Evolutionary conservation across 805 yeast genomes (phyloP), one percentile per base, ranked within the genome.

Genomic region (Wickerhamiella shivajii): DNA sequence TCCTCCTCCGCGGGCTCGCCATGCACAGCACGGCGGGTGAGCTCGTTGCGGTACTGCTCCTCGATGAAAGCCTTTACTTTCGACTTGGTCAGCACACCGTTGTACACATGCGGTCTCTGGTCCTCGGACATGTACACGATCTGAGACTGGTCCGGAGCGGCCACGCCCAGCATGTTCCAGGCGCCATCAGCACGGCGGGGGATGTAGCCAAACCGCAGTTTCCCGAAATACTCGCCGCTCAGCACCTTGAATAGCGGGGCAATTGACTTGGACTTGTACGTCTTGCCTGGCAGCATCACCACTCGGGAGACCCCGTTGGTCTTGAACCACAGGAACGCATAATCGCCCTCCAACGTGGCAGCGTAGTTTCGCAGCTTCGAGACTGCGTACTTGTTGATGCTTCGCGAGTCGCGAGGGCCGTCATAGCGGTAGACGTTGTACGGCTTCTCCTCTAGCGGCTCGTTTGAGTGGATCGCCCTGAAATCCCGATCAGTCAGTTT

Each of bases 401-500:
- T 39, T 18, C 41, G 36, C 22, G 47, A 45, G 14, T 42, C 44
- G 24, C 59, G 52, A 11, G 49, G 41, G 16, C 58, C 57, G 17
- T 24, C 31, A 42, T 53, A 55, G 36, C 42, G 46, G 42, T 41
- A 52, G 27, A 47, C 41, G 27, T 32, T 36, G 18, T 53, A 52
- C 27, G 38, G 33, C 37, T 45, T 39, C 18, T 36, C 36, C 35
- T 42, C 45, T 20, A 43, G 18, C 7, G 34, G 38, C 31, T 43
- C 25, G 27, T 47, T 48, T 20, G 40, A 49, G 12, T 47, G 51
- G 32, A 52, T 43, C 15, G 40, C 44, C 29, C 41, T 41, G 35
- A 45, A 39, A 29, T 48, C 51, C 11, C 31, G 24, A 26, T 43
- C 45, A n/a, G 43, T 42, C 18, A 58, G 58, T 48, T 79, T 80